Evolutionary conservation across 2,329 filamentous ascomycete genomes (phyloP), one percentile per base, ranked within the genome.

Genomic region (Cladosporium colombiae): DNA sequence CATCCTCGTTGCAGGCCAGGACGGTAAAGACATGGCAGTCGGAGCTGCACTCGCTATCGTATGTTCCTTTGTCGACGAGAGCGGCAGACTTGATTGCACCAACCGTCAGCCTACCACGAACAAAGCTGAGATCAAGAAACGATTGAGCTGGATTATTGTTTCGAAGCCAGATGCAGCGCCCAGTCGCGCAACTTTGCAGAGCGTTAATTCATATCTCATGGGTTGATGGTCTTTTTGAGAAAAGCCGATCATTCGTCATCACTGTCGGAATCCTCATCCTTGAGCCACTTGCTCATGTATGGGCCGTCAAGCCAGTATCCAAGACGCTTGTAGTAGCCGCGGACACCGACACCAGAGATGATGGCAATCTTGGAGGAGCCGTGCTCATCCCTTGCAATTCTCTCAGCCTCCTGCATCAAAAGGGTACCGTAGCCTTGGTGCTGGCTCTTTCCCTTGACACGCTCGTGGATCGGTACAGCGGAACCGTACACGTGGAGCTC

Each of bases 401-500:
- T 86, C 81, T 98, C 95, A 0, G 95, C 96, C 80, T 98, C 94
- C 75, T 98, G 94, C 96, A 99, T 99, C 70, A 99, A 76, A 68
- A 99, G 78, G 1, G 95, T 99, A 57, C 95, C 95, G 71, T 96
- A 99, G 0, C 95, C 95, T 77, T 97, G 95, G 80, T 99, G 95
- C 81, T 99, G 95, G 80, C 98, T 98, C 80, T 98, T 98, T 78
- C 91, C 89, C 23, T 94, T 93, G 73, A 99, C 95, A 65, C 96
- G 86, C 10, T 93, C 94, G 78, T 99, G 95, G 55, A 99, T 91
- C 0, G 95, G 96, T n/a, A 99, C 95, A 0, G 96, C 95, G 23
- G 92, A 94, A 8, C 95, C 95, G 76, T 99, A 99, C 0, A 99
- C 95, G 78, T 99, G 95, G 64, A 99, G 83, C 79, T 99, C 95